Evolutionary conservation across 73 alveolate genomes (phyloP).

Genomic region (Uronychia binucleata): DNA sequence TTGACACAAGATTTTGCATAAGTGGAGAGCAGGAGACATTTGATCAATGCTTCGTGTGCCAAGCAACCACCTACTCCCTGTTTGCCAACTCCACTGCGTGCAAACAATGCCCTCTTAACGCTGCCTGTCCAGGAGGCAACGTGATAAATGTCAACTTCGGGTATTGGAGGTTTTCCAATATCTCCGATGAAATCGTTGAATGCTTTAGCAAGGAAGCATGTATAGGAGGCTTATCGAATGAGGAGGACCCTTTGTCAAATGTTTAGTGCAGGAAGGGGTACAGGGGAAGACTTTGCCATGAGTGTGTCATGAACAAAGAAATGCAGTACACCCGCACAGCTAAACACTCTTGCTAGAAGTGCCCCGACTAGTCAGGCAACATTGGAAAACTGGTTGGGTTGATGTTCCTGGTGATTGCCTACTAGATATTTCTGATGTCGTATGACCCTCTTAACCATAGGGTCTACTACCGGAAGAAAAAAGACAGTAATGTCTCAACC

Average conservation of each 20-base stretch:
- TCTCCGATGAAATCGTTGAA: conserved; percentile 23
- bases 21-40: neutral
- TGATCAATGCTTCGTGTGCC: conserved; percentile 34
- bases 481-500: conserved; percentile 12
- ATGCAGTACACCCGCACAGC: conserved; percentile 4
- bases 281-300: conserved; percentile 14
- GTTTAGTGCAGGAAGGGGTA: conserved; percentile 22
- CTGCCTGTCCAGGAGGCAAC: conserved; percentile 66
- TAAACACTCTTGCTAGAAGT: conserved; percentile 6
- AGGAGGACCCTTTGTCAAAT: neutral
- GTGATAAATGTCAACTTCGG: conserved; percentile 41
- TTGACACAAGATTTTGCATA: neutral
- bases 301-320: conserved; percentile 5
- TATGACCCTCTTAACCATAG: neutral
- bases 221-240: conserved; percentile 17
- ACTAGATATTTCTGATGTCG: neutral
- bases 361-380: neutral
- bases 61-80: conserved; percentile 41
- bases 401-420: neutral
- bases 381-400: neutral
- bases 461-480: neutral
- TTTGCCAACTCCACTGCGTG: conserved; percentile 32
- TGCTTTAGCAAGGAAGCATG: conserved; percentile 49
- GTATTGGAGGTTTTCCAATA: conserved; percentile 49
- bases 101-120: conserved; percentile 31